Conservation (phyloP, 352 stramenopile genomes). For the Pythium aristosporum region DNA sequence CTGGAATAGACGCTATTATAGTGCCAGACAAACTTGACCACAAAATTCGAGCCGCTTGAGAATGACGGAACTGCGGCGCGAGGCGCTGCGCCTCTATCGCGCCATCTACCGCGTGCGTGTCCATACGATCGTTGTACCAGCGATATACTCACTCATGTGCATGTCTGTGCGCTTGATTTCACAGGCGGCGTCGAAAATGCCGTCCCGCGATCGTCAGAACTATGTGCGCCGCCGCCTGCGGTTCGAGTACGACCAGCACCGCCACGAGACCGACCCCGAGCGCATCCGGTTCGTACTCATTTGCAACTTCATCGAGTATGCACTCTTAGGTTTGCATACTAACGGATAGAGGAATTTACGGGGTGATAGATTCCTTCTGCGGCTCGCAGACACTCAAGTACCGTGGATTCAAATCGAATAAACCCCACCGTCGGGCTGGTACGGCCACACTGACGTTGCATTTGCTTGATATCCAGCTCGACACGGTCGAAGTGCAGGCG, state of each 20-base stretch:
- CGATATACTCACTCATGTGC: neutral
- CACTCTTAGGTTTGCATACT: neutral
- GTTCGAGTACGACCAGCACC: constrained; percentile 67
- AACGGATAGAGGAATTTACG: neutral
- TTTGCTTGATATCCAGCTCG: constrained; percentile 34
- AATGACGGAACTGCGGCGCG: constrained; percentile 24
- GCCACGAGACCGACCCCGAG: constrained; percentile 49
- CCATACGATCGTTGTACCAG: neutral
- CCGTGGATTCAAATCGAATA: neutral
- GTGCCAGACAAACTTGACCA: neutral
- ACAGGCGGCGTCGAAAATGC: constrained; percentile 66
- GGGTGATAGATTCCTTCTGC: constrained; percentile 48
- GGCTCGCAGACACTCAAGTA: constrained; percentile 67
- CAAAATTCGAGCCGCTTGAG: neutral
- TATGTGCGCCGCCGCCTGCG: constrained; percentile 71
- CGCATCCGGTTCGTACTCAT: constrained; percentile 42
- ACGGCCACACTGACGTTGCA: neutral
- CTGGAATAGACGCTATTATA: neutral
- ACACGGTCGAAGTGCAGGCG: constrained; percentile 73
- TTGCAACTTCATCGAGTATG: neutral
- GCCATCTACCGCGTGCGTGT: constrained; percentile 68
- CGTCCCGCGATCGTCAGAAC: constrained; percentile 54
- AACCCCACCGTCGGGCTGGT: neutral
- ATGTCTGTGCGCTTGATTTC: neutral
- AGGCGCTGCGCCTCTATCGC: constrained; percentile 67